Conservation (phyloP, 176 grass and related monocot genomes). For the Rhynchospora tenuis region DNA sequence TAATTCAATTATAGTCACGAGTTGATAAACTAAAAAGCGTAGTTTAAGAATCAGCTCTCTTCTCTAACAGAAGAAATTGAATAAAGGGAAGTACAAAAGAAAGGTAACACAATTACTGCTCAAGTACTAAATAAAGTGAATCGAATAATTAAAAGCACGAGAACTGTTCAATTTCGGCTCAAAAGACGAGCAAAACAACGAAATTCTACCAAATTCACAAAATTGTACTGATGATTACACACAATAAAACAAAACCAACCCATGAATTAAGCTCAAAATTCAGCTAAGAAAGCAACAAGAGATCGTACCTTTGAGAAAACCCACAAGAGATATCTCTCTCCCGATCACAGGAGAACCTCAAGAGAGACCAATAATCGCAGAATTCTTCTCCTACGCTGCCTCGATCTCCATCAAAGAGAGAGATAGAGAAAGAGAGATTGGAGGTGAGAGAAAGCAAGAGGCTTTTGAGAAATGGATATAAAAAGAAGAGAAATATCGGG, state of each 20-base stretch:
- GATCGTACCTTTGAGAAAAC: slow-evolving; percentile 19
- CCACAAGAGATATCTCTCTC: not conserved
- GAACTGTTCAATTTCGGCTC: not conserved
- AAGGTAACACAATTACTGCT: not conserved
- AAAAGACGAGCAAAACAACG: not conserved
- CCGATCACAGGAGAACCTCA: slow-evolving; percentile 10
- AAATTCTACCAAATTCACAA: not conserved
- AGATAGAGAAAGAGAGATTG: not conserved
- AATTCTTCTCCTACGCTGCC: slow-evolving; percentile 13
- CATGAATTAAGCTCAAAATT: not conserved
- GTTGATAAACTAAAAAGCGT: not conserved
- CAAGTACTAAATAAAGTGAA: slow-evolving; percentile 9
- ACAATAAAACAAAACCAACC: not conserved
- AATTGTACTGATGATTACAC: not conserved
- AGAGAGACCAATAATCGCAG: not conserved
- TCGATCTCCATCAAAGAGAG: slow-evolving; percentile 6
- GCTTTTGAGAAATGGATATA: slow-evolving; percentile 10
- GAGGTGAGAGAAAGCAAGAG: not conserved
- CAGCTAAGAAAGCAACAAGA: not conserved
- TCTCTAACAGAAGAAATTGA: not conserved
- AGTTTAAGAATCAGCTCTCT: not conserved
- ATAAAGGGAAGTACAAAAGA: not conserved
- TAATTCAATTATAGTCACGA: not conserved
- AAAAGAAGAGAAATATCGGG: slow-evolving; percentile 18
- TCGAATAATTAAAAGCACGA: not conserved